phyloP scores from a whole-genome alignment of 1,284 basidiomycete species.

The Vanrija sp. region DNA sequence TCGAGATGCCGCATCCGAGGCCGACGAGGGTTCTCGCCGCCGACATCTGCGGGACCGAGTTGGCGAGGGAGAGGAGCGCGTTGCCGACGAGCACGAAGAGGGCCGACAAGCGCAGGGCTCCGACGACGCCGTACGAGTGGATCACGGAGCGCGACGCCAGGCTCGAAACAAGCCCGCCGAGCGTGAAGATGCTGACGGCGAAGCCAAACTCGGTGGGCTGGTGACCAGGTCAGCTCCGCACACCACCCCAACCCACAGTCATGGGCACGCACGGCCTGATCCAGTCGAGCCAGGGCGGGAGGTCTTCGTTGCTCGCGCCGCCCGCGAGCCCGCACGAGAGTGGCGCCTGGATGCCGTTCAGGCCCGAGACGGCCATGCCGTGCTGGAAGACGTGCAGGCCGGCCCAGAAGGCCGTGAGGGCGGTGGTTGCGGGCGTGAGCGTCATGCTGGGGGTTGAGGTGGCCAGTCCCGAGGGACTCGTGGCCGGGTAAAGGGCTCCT shows the following conservation, averaged over 20 bases:
- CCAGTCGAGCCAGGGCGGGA: constrained; percentile 4
- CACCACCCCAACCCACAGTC: constrained; percentile 17
- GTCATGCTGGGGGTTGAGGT: constrained; percentile 2
- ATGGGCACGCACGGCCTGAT: constrained; percentile 27
- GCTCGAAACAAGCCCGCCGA: constrained; percentile 49
- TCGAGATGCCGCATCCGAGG: constrained; percentile 49
- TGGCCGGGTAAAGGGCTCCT: constrained; percentile 6
- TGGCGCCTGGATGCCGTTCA: constrained; percentile 39
- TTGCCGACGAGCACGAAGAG: constrained; percentile 24
- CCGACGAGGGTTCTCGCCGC: constrained; percentile 43
- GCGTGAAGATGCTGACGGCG: constrained; percentile 49
- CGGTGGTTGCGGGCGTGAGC: neutral
- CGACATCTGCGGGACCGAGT: constrained; percentile 21
- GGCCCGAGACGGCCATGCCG: constrained; percentile 37
- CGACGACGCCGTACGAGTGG: constrained; percentile 20
- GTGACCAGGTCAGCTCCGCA: neutral
- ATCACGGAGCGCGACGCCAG: constrained; percentile 24
- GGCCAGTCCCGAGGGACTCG: constrained; percentile 12
- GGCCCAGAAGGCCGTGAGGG: constrained; percentile 32
- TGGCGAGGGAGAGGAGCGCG: constrained; percentile 19
- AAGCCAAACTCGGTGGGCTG: constrained; percentile 43
- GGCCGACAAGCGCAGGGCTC: constrained; percentile 27
- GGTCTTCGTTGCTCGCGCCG: neutral
- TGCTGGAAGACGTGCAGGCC: constrained; percentile 39
- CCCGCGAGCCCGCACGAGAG: constrained; percentile 24